phyloP scores from a whole-genome alignment of 2,329 filamentous ascomycete genomes.

The Claviceps fusiformis region DNA sequence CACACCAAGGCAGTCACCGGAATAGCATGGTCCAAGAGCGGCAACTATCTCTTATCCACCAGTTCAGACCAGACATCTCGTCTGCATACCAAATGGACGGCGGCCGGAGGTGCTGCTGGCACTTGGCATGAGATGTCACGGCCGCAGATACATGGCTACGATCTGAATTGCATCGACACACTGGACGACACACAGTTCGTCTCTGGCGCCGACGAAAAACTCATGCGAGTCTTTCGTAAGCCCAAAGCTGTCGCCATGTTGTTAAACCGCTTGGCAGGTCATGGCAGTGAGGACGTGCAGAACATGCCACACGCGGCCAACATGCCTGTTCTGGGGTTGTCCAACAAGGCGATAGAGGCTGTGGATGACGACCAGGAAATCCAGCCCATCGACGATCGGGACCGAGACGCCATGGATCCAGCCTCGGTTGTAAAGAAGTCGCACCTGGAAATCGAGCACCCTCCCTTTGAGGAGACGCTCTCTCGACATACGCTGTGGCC shows the following conservation, averaged over 20 bases:
- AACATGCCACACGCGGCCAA: conserved; percentile 75
- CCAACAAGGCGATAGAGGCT: conserved; percentile 77
- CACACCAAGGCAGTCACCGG: conserved; percentile 74
- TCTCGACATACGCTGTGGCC: conserved; percentile 89
- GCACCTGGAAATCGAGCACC: conserved; percentile 52
- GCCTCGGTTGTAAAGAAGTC: conserved; percentile 43
- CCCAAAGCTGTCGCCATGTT: conserved; percentile 71
- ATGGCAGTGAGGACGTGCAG: conserved; percentile 27
- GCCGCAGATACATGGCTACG: conserved; percentile 95
- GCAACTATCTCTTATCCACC: conserved; percentile 77
- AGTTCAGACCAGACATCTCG: conserved; percentile 87
- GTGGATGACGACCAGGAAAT: conserved; percentile 36
- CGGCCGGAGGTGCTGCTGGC: conserved; percentile 19
- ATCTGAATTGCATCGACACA: conserved; percentile 83
- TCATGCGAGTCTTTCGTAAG: conserved; percentile 89
- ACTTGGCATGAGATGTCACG: conserved; percentile 95
- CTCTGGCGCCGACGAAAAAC: conserved; percentile 91
- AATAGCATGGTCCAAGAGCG: conserved; percentile 70
- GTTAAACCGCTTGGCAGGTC: conserved; percentile 53
- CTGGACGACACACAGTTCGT: conserved; percentile 67
- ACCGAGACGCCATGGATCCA: conserved; percentile 40
- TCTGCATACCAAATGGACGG: conserved; percentile 68
- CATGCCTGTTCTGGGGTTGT: conserved; percentile 87
- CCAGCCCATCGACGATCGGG: conserved; percentile 29
- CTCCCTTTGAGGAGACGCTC: conserved; percentile 80